Conservation (phyloP, 139 green algal genomes). For the Chlorella sp. region DNA sequence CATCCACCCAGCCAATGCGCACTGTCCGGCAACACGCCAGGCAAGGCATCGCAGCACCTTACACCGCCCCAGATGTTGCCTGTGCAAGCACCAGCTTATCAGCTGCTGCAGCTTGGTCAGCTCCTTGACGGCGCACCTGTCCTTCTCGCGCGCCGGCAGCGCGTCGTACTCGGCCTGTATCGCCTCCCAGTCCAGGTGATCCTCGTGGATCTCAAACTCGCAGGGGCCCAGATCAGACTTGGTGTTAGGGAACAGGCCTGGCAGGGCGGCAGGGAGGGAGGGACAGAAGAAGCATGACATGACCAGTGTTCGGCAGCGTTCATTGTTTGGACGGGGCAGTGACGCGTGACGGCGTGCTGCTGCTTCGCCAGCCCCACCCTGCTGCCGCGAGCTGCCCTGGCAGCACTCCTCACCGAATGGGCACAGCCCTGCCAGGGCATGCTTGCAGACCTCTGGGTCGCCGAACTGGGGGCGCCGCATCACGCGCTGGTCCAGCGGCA, state of each 20-base stretch:
- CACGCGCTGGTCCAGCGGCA: conserved; percentile 68
- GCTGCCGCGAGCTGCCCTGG: too few relatives aligned
- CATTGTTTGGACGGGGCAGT: too few relatives aligned
- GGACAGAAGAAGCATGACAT: not conserved
- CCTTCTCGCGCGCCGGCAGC: conserved; percentile 66
- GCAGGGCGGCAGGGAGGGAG: not conserved
- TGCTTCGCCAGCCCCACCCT: not conserved
- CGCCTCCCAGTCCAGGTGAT: conserved; percentile 75
- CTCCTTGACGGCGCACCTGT: conserved; percentile 43
- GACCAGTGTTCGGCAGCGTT: not conserved
- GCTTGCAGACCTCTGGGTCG: conserved; percentile 85
- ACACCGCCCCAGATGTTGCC: not conserved
- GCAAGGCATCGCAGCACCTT: not conserved
- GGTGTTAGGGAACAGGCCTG: conserved; percentile 86
- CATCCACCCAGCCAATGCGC: too few relatives aligned
- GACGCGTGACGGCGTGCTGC: not conserved
- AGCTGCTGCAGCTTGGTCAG: not conserved
- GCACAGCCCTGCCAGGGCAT: conserved; percentile 77
- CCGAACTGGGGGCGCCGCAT: conserved; percentile 52
- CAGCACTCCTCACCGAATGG: conserved; percentile 55
- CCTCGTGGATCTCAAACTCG: conserved; percentile 73
- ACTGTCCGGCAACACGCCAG: too few relatives aligned
- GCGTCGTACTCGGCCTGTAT: conserved; percentile 70
- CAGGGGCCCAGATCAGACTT: conserved; percentile 82
- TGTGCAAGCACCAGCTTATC: not conserved